phyloP scores from a whole-genome alignment of 345 rosid species.

The Salix udensis region DNA sequence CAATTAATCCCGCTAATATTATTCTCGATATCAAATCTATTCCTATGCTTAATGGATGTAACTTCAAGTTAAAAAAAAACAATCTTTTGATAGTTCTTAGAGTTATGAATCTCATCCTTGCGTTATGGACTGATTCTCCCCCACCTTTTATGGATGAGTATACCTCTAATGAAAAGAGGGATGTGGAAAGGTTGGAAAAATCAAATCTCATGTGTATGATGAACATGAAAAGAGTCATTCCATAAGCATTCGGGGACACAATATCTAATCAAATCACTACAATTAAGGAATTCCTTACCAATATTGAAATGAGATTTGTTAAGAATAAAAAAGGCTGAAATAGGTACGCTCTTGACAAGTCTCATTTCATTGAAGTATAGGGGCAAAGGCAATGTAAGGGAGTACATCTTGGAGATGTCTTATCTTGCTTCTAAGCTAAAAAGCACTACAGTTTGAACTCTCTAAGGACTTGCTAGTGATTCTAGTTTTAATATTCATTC shows the following conservation, averaged over 20 bases:
- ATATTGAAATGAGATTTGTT: constrained; percentile 12
- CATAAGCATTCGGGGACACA: neutral
- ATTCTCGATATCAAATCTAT: too few relatives aligned
- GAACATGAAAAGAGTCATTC: neutral
- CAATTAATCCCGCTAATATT: too few relatives aligned
- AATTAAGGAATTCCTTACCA: neutral
- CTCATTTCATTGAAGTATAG: too few relatives aligned
- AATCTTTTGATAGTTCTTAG: neutral
- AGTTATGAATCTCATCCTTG: constrained; percentile 8
- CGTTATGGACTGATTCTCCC: neutral
- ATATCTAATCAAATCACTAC: neutral
- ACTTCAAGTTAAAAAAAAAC: constrained; percentile 7
- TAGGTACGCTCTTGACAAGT: too few relatives aligned
- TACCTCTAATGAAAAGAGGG: neutral
- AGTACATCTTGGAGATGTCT: too few relatives aligned
- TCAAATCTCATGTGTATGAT: neutral
- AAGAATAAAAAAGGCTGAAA: constrained; percentile 15
- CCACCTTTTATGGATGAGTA: neutral
- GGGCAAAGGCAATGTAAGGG: too few relatives aligned
- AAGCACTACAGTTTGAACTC: too few relatives aligned
- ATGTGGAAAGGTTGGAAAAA: neutral
- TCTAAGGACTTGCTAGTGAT: too few relatives aligned
- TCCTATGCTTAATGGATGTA: too few relatives aligned
- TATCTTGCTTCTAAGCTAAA: too few relatives aligned
- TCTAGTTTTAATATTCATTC: too few relatives aligned